Base-by-base conservation (phyloP, 805 yeast genomes). In the Millerozyma acaciae region DNA sequence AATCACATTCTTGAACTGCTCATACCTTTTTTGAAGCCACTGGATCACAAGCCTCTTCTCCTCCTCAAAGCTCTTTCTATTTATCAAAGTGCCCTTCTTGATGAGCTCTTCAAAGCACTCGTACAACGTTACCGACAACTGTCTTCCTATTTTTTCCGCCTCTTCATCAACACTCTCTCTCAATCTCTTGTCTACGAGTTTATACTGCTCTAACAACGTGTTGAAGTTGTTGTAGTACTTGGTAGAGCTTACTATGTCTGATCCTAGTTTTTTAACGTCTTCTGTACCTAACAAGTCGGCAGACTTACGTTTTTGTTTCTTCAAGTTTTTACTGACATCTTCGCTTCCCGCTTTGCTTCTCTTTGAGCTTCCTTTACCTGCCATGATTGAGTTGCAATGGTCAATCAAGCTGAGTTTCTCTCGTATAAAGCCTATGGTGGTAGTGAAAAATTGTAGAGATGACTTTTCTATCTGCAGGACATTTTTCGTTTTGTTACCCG, bases 11-110 rank as follows among this genome's bases (percentile, higher is more conserved):
- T 80, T 77, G 59, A 64, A 84, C 15, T 61, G 56, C 23, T 70
- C 70, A 57, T 84, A 84, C 35, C 73, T 69, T 30, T 73, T 69
- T 35, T 65, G 64, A 23, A 85, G 54, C 90, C 95, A 84, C 43
- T 69, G 65, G 21, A 70, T 70, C n/a, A 80, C 70, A 6, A 68
- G 45, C 12, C 60, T 56, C 39, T 69, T 68, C 35, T 74, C 70
- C 21, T 70, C 78, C 26, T 68, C 68, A 5, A 54, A 40, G 3
- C 48, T 48, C 26, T 53, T 58, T 9, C 57, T 53, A 16, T 46
- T 47, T 41, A 52, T 55, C 25, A 81, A 50, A 13, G 56, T 50
- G 0, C 70, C 71, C 4, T 65, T 55, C 28, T 65, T 55, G 23
- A 75, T 57, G 18, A 80, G 52, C 22, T 57, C 50, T 35, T 72